These are phyloP conservation scores for Penicillium herquei DNA, from an alignment of 495 filamentous ascomycete species.

Conservation along the genomic window DNA sequence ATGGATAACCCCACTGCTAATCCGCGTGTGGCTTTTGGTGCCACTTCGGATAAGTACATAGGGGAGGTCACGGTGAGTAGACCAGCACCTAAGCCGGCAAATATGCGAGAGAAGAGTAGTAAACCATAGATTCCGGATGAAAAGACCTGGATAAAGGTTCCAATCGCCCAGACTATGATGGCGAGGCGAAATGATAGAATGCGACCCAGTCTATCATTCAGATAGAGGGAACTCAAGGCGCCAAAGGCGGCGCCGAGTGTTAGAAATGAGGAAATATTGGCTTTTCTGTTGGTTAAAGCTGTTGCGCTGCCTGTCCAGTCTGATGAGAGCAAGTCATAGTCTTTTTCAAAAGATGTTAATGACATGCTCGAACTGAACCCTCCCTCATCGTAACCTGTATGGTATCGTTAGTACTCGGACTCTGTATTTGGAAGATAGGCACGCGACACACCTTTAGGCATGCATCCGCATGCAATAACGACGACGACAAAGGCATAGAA, in stretches of 20 bases:
- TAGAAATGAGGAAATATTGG: slow-evolving; percentile 48
- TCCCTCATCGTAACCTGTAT: slow-evolving; percentile 48
- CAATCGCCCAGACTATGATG: slow-evolving; percentile 39
- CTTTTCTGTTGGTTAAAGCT: slow-evolving; percentile 40
- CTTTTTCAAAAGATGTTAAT: slow-evolving; percentile 38
- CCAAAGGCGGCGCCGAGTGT: slow-evolving; percentile 45
- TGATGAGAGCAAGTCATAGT: slow-evolving; percentile 37
- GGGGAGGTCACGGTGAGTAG: slow-evolving; percentile 48
- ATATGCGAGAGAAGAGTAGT: slow-evolving; percentile 44
- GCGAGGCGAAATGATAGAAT: slow-evolving; percentile 39
- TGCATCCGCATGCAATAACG: slow-evolving; percentile 42
- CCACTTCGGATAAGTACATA: slow-evolving; percentile 53
- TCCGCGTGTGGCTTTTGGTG: slow-evolving; percentile 46
- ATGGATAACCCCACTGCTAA: slow-evolving; percentile 49
- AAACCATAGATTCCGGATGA: slow-evolving; percentile 45
- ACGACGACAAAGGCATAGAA: slow-evolving; percentile 41
- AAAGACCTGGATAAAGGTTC: slow-evolving; percentile 44
- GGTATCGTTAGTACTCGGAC: slow-evolving; percentile 3
- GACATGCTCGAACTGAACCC: slow-evolving; percentile 45
- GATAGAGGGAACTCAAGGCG: slow-evolving; percentile 34
- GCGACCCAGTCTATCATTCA: slow-evolving; percentile 44
- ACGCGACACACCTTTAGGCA: slow-evolving; percentile 39
- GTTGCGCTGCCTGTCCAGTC: slow-evolving; percentile 36
- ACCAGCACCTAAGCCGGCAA: slow-evolving; percentile 47
- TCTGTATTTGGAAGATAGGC: background rate